These are phyloP conservation scores for Hericium alpestre DNA, from an alignment of 768 basidiomycete species.

Conservation along the genomic window DNA sequence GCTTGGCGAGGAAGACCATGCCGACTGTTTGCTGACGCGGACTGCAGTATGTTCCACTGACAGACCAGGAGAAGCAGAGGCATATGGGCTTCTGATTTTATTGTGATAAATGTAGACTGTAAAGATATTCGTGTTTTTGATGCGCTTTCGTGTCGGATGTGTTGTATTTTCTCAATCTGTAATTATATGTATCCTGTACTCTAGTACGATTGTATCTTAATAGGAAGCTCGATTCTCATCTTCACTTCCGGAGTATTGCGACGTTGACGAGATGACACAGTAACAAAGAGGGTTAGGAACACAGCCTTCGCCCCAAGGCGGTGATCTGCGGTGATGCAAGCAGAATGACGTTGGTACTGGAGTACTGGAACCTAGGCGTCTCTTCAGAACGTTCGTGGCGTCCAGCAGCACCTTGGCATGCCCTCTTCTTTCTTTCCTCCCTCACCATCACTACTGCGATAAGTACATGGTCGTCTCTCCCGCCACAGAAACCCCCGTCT, in stretches of 20 bases:
- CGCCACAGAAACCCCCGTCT: conserved; percentile 23
- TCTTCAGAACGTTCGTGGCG: neutral
- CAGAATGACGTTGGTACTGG: neutral
- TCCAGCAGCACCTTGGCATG: neutral
- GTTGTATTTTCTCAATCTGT: no score
- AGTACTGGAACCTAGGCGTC: neutral
- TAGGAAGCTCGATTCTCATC: no score
- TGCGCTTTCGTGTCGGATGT: no score
- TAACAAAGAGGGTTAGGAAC: no score
- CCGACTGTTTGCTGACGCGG: no score
- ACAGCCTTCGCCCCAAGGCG: no score
- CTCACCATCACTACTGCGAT: neutral
- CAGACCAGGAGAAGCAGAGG: neutral
- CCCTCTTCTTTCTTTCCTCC: neutral
- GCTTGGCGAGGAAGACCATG: no score
- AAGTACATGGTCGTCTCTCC: neutral
- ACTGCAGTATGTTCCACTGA: neutral
- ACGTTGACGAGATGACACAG: no score
- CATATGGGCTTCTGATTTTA: neutral
- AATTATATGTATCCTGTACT: no score
- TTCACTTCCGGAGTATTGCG: no score
- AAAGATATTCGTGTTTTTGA: neutral
- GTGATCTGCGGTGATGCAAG: no score
- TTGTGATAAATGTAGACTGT: neutral
- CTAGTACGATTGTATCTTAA: neutral